A percentile compares a stretch with the other conserved stretches of the same genome.
Conservation (phyloP, 768 basidiomycete species). For the Tulasnella sp. region DNA sequence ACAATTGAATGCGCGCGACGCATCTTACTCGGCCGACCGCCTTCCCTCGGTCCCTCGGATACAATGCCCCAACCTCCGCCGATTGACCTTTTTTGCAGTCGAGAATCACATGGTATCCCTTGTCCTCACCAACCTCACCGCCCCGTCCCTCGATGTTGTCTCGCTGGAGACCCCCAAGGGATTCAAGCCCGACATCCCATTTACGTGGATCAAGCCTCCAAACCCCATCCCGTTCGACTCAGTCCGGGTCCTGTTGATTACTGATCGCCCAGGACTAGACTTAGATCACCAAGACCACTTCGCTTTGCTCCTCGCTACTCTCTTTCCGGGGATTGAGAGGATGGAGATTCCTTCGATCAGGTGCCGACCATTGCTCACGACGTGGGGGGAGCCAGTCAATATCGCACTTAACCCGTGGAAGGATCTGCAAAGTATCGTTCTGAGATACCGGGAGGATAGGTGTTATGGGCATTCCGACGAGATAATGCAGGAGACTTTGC, state of each 20-base stretch:
- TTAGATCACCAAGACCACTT: neutral
- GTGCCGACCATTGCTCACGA: neutral
- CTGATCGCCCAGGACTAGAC: neutral
- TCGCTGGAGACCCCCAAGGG: neutral
- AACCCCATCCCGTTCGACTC: neutral
- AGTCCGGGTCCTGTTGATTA: neutral
- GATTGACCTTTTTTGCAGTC: neutral
- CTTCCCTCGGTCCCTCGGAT: neutral
- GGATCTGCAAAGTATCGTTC: neutral
- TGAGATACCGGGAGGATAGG: neutral
- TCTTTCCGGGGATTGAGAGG: neutral
- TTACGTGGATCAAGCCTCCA: neutral
- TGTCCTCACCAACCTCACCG: neutral
- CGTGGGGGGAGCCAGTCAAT: neutral
- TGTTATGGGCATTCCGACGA: neutral
- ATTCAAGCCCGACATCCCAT: neutral
- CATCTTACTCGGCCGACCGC: neutral
- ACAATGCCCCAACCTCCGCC: neutral
- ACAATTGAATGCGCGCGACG: neutral
- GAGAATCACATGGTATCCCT: neutral
- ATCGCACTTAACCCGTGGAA: neutral
- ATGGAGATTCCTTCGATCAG: neutral
- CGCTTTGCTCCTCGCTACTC: neutral
- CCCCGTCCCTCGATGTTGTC: neutral
- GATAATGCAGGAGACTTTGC: neutral